Conservation (phyloP, 208 protist species). For the Kentomonas sorsogonicus region DNA sequence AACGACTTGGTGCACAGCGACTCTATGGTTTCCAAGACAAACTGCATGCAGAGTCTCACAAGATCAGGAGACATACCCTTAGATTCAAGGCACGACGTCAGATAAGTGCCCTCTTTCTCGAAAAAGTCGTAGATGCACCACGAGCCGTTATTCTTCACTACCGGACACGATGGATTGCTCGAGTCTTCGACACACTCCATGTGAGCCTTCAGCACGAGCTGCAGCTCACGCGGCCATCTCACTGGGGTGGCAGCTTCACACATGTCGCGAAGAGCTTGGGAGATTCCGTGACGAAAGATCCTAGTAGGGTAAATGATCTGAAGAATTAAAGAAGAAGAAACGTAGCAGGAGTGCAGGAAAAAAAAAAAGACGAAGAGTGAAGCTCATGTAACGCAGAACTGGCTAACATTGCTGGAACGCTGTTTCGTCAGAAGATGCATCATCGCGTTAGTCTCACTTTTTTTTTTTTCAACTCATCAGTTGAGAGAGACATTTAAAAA, state of each 20-base stretch:
- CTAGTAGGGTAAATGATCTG: background rate
- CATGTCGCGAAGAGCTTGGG: background rate
- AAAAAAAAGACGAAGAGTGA: slow-evolving; percentile 12
- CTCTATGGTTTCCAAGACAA: slow-evolving; percentile 68
- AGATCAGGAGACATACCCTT: slow-evolving; percentile 25
- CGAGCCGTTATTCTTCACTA: slow-evolving; percentile 24
- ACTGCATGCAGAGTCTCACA: slow-evolving; percentile 39
- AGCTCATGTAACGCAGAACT: background rate
- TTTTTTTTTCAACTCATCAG: too few relatives aligned
- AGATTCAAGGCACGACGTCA: slow-evolving; percentile 13
- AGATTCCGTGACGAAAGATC: slow-evolving; percentile 1
- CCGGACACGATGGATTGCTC: slow-evolving; percentile 34
- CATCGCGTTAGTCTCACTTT: too few relatives aligned
- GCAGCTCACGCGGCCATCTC: slow-evolving; percentile 54
- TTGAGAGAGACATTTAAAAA: too few relatives aligned
- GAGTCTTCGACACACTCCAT: slow-evolving; percentile 60
- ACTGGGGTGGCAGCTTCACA: too few relatives aligned
- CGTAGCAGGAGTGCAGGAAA: background rate
- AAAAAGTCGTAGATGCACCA: slow-evolving; percentile 59
- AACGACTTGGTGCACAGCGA: slow-evolving; percentile 65
- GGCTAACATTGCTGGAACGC: too few relatives aligned
- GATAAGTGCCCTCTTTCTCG: slow-evolving; percentile 16
- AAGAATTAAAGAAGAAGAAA: slow-evolving; percentile 7
- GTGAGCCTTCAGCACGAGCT: slow-evolving; percentile 33
- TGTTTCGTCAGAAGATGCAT: too few relatives aligned